Evolutionary conservation across 2,329 filamentous ascomycete genomes (phyloP).

Genomic region (Colletotrichum cereale): DNA sequence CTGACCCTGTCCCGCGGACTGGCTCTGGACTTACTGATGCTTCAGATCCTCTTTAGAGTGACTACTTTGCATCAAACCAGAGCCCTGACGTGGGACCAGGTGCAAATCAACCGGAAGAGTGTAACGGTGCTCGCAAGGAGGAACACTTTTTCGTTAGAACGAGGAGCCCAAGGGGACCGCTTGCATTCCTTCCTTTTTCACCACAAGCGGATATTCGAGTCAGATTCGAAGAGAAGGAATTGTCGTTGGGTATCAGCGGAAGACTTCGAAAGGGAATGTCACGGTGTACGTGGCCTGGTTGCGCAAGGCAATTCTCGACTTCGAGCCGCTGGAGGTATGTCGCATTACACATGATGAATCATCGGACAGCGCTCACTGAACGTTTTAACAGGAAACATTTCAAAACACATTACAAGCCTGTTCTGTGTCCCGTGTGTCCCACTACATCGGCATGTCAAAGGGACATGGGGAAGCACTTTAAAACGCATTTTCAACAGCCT

Average conservation of each 20-base stretch:
- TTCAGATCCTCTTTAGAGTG: constrained; percentile 8
- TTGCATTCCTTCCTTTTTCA: neutral
- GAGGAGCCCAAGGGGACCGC: neutral
- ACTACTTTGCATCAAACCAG: neutral
- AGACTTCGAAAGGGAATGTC: neutral
- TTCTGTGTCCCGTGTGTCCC: neutral
- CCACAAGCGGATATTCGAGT: neutral
- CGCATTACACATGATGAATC: too few relatives aligned
- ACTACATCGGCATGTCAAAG: neutral
- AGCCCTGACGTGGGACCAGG: neutral
- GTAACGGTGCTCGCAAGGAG: neutral
- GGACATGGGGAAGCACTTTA: constrained; percentile 7
- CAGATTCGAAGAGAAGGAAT: neutral
- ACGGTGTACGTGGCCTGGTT: neutral
- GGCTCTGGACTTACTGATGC: neutral
- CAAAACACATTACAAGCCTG: neutral
- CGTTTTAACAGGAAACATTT: neutral
- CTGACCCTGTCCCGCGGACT: neutral
- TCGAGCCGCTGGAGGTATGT: neutral
- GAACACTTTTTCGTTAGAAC: neutral
- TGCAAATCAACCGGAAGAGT: neutral
- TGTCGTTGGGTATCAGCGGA: neutral
- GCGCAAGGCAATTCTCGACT: neutral
- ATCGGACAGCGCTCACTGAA: neutral
- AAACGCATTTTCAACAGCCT: neutral